These are phyloP conservation scores for Saturnispora silvae DNA, from an alignment of 805 yeast genomes.

Conservation along the genomic window DNA sequence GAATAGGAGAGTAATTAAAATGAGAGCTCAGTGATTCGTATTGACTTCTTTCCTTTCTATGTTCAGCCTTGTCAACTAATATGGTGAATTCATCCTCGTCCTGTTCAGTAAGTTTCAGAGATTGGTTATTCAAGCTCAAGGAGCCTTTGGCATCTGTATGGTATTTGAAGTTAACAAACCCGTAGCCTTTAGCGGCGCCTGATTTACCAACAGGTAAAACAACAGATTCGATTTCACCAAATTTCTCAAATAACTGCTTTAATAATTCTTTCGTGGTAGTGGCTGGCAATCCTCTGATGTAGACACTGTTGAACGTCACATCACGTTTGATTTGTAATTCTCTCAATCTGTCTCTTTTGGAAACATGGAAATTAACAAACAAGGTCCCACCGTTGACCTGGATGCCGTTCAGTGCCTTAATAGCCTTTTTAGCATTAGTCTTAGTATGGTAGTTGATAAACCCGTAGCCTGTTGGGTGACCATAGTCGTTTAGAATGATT, in stretches of 20 bases:
- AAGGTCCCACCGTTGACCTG: slow-evolving; percentile 25
- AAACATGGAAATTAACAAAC: slow-evolving; percentile 54
- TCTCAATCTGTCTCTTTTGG: slow-evolving; percentile 48
- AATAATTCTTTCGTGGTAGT: slow-evolving; percentile 30
- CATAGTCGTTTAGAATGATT: slow-evolving; percentile 36
- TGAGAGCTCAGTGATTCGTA: slow-evolving; percentile 17
- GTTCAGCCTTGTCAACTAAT: slow-evolving; percentile 36
- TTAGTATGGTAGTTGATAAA: slow-evolving; percentile 54
- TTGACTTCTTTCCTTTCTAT: slow-evolving; percentile 24
- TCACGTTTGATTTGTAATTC: slow-evolving; percentile 35
- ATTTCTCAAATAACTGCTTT: slow-evolving; percentile 32
- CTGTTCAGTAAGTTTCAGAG: no score
- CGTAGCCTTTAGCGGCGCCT: slow-evolving; percentile 30
- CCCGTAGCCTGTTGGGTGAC: slow-evolving; percentile 45
- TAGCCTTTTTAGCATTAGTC: slow-evolving; percentile 53
- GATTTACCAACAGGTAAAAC: slow-evolving; percentile 34
- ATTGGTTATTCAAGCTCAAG: slow-evolving; percentile 29
- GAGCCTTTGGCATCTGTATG: slow-evolving; percentile 41
- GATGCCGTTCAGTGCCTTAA: slow-evolving; percentile 28
- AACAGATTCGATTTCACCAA: slow-evolving; percentile 39
- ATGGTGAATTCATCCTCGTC: slow-evolving; percentile 24
- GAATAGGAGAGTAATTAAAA: not conserved
- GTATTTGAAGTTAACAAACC: slow-evolving; percentile 39
- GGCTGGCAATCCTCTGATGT: slow-evolving; percentile 41
- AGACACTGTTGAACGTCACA: slow-evolving; percentile 43